A percentile compares a stretch with the other conserved stretches of the same genome.
phyloP scores from a whole-genome alignment of 257 asterid species.

The Solanum paucissectum region DNA sequence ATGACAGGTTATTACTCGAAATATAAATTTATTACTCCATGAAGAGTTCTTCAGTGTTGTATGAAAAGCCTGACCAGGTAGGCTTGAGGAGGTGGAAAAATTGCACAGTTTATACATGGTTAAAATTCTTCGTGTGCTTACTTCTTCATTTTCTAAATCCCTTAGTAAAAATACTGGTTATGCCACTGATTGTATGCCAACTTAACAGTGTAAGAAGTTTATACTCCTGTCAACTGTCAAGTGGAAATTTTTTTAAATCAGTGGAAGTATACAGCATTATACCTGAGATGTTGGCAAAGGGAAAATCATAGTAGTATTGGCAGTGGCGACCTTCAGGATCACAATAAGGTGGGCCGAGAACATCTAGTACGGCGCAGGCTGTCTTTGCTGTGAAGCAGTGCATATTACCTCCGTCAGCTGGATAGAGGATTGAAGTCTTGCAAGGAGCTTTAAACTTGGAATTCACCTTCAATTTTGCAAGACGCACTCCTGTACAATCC shows the following conservation, averaged over 20 bases:
- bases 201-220: not conserved
- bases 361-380: slow-evolving; percentile 80
- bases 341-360: slow-evolving; percentile 82
- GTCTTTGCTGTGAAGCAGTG: slow-evolving; percentile 72
- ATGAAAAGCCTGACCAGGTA: not conserved
- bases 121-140: not conserved
- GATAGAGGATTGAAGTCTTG: slow-evolving; percentile 55
- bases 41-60: not conserved
- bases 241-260: not conserved
- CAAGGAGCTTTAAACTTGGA: slow-evolving; percentile 58
- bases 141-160: not conserved
- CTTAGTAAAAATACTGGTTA: not conserved
- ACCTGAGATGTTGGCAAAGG: slow-evolving; percentile 26
- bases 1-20: too few relatives aligned
- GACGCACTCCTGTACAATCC: slow-evolving; percentile 13
- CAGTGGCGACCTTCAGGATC: slow-evolving; percentile 88
- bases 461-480: slow-evolving; percentile 57
- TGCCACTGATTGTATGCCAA: not conserved
- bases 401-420: slow-evolving; percentile 77
- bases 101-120: not conserved
- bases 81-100: not conserved
- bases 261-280: not conserved
- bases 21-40: not conserved
- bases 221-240: not conserved
- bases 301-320: slow-evolving; percentile 52